These are phyloP conservation scores for Boletus vinaceobasis DNA, from an alignment of 768 basidiomycete genomes.

Conservation along the genomic window DNA sequence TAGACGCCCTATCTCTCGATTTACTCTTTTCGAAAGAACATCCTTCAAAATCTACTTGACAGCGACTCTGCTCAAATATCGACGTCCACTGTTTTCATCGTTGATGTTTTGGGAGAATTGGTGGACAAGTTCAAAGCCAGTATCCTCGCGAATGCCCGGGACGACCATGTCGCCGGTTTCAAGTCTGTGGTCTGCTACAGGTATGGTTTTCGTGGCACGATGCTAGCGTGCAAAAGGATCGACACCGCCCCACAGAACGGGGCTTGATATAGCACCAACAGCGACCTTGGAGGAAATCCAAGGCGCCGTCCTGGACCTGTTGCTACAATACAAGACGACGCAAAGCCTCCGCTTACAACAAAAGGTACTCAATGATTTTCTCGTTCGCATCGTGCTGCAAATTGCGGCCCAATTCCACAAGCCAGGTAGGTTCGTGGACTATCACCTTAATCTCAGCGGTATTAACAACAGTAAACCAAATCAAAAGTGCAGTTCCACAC, in stretches of 20 bases:
- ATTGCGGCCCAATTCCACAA: slow-evolving; percentile 52
- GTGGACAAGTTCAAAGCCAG: slow-evolving; percentile 31
- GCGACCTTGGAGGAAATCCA: slow-evolving; percentile 29
- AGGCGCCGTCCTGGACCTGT: slow-evolving; percentile 30
- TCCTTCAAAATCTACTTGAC: slow-evolving; percentile 23
- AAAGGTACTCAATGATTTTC: slow-evolving; percentile 63
- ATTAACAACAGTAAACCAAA: not conserved
- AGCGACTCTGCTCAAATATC: slow-evolving; percentile 4
- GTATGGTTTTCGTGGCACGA: slow-evolving; percentile 1
- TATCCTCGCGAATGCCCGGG: slow-evolving; percentile 38
- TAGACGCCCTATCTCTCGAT: slow-evolving; percentile 2
- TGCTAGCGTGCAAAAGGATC: not conserved
- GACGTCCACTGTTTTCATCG: slow-evolving; percentile 10
- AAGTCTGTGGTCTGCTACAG: slow-evolving; percentile 76
- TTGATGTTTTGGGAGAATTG: slow-evolving; percentile 29
- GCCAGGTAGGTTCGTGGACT: slow-evolving; percentile 46
- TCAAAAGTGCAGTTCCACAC: slow-evolving; percentile 78
- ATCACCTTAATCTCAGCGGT: not conserved
- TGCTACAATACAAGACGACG: slow-evolving; percentile 34
- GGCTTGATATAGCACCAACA: slow-evolving; percentile 48
- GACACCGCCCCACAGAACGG: slow-evolving; percentile 42
- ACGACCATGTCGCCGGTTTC: slow-evolving; percentile 58
- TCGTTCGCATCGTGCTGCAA: slow-evolving; percentile 54
- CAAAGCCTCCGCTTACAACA: slow-evolving; percentile 51
- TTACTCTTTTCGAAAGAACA: slow-evolving; percentile 4